A percentile compares a stretch with the other conserved stretches of the same genome.
These are phyloP conservation scores for Salix purpurea DNA, from an alignment of 345 rosid species.

Conservation along the genomic window DNA sequence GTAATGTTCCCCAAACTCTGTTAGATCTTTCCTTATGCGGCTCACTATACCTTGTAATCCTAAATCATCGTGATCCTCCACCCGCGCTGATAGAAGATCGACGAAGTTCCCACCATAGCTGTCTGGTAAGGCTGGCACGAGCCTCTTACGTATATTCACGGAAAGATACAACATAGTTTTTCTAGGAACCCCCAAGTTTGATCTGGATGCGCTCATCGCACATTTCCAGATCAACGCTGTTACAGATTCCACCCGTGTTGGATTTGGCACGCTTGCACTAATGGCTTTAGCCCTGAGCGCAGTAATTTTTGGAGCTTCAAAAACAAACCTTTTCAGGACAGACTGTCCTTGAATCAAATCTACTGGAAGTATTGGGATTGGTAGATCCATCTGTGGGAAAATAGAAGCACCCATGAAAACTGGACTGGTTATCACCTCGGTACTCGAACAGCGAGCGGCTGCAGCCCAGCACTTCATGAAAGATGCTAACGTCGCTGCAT, in stretches of 20 bases:
- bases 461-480: constrained; percentile 31
- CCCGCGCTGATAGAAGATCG: neutral
- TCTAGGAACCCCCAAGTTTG: too few species aligned
- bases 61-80: neutral
- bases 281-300: neutral
- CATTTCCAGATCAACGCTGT: too few species aligned
- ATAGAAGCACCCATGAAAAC: constrained; percentile 10
- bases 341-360: neutral
- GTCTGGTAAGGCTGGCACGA: constrained; percentile 1
- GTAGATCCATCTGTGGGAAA: constrained; percentile 13
- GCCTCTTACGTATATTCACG: constrained; percentile 9
- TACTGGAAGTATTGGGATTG: neutral
- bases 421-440: neutral
- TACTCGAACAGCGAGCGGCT: neutral
- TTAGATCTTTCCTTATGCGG: constrained; percentile 6
- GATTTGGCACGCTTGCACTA: neutral
- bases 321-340: constrained; percentile 17
- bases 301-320: neutral
- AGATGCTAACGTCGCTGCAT: constrained; percentile 9
- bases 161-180: too few species aligned
- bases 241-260: too few species aligned
- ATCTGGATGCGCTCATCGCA: too few species aligned
- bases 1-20: constrained; percentile 1
- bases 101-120: constrained; percentile 5
- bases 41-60: neutral